These are phyloP conservation scores for Fusarium oxysporum DNA, from an alignment of 2,329 filamentous ascomycete genomes.

Conservation along the genomic window DNA sequence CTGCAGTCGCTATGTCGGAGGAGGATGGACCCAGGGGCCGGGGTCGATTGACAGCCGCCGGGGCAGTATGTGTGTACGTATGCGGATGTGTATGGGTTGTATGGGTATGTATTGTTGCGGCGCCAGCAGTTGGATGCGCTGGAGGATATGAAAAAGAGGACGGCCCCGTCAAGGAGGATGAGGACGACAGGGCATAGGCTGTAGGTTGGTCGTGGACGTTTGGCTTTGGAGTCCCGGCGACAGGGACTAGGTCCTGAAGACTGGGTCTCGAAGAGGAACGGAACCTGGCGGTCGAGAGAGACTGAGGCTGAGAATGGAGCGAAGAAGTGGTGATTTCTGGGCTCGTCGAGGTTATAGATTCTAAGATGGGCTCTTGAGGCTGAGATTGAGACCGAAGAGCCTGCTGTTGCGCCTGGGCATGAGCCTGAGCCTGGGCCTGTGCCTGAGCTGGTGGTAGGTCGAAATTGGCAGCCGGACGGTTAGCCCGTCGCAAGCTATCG, in stretches of 20 bases:
- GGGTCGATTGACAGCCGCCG: slow-evolving; percentile 29
- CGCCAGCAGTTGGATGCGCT: slow-evolving; percentile 17
- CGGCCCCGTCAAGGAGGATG: slow-evolving; percentile 32
- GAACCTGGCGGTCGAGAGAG: slow-evolving; percentile 34
- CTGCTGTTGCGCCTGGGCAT: slow-evolving; percentile 16
- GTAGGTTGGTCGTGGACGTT: slow-evolving; percentile 26
- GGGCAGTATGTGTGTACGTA: slow-evolving; percentile 14
- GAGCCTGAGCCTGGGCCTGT: slow-evolving; percentile 16
- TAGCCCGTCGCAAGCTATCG: slow-evolving; percentile 44
- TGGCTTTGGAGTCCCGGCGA: slow-evolving; percentile 22
- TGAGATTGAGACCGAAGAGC: slow-evolving; percentile 31
- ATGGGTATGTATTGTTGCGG: slow-evolving; percentile 11
- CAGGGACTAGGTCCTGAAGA: slow-evolving; percentile 37
- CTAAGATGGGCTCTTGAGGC: slow-evolving; percentile 19
- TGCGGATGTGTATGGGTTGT: slow-evolving; percentile 12
- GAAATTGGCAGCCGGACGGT: slow-evolving; percentile 43
- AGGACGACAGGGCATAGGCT: slow-evolving; percentile 34
- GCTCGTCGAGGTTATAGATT: background rate
- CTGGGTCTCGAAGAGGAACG: slow-evolving; percentile 40
- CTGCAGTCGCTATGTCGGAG: slow-evolving; percentile 34
- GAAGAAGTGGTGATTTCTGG: slow-evolving; percentile 15
- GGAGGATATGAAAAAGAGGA: slow-evolving; percentile 38
- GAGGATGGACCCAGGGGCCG: slow-evolving; percentile 42
- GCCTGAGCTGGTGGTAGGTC: slow-evolving; percentile 33
- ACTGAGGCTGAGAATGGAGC: slow-evolving; percentile 16